phyloP scores from a whole-genome alignment of 1,139 yeast genomes.

The Yamadazyma dendronema region DNA sequence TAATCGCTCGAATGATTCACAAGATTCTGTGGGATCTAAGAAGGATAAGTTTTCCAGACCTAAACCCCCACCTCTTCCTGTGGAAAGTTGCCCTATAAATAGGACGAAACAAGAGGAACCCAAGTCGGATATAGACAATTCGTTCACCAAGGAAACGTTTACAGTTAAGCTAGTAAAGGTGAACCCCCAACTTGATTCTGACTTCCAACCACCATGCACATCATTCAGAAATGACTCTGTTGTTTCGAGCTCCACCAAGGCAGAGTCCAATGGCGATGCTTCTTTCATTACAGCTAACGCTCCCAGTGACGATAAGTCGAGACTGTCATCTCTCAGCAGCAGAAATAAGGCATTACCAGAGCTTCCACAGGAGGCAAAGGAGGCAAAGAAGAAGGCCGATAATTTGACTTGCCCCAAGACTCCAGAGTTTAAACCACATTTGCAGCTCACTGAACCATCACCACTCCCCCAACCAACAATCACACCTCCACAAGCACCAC shows the following conservation, averaged over 20 bases:
- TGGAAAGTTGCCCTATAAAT: neutral
- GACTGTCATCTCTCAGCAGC: neutral
- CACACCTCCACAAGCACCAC: conserved; percentile 1
- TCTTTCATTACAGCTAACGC: neutral
- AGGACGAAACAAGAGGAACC: neutral
- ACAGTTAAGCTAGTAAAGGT: neutral
- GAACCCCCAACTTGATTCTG: neutral
- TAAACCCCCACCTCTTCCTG: neutral
- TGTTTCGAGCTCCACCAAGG: neutral
- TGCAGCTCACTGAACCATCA: neutral
- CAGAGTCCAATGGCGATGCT: neutral
- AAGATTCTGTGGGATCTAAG: neutral
- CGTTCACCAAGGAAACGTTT: neutral
- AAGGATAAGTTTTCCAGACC: neutral
- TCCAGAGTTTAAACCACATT: neutral
- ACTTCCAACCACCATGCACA: neutral
- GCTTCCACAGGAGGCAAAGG: neutral
- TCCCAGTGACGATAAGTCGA: neutral
- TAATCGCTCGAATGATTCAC: too few relatives aligned
- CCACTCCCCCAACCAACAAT: conserved; percentile 1
- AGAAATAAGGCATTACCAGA: neutral
- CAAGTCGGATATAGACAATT: too few relatives aligned
- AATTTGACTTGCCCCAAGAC: neutral
- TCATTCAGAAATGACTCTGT: neutral
- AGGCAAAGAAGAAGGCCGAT: neutral